Base-by-base conservation (phyloP, 257 asterid species). In the Petunia secreta region DNA sequence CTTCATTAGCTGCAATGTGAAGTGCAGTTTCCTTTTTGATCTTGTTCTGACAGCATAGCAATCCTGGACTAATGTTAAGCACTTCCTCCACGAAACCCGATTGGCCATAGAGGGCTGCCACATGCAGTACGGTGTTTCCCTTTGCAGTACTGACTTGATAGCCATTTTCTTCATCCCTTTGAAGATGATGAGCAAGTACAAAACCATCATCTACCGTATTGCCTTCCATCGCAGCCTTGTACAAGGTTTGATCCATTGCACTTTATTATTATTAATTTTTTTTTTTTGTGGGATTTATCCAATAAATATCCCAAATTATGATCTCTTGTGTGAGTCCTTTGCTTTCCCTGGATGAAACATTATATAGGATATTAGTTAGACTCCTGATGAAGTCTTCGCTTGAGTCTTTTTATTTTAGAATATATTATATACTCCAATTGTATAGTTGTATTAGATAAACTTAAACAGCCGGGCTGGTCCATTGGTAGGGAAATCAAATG, bases 1-100 rank as follows among this genome's bases (percentile, higher is more conserved):
- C 83, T 8, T 63, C 76, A 1, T 40, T 63, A 50, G 85, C 75
- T 15, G 87, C 87, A 8, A 78, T 73, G n/a, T 81, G 86, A 8
- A 84, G 80, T 2, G 87, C 80, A 0, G 81, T 84, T 46, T 84
- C 85, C 16, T 77, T 15, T 53, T 58, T 25, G 25, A 25, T 54
- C 6, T 66, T 55, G 1, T 84, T 84, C 74, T 40, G 44, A 63
- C 53, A 36, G 3, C 16, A 44, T 15, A 75, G 37, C 8, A 80
- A 34, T 0, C 55, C 13, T 2, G 50, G 68, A 13, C 58, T 48
- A 36, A 11, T 54, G 6, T 39, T 6, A 7, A 40, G 58, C 1
- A 69, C 75, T 16, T 75, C 5, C 39, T 0, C 4, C 5, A 39
- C 64, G 2, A 34, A 54, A 4, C 39, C 5, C 0, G 16, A 0